Conservation (phyloP, 805 yeast genomes). For the Suhomyces sp. region DNA sequence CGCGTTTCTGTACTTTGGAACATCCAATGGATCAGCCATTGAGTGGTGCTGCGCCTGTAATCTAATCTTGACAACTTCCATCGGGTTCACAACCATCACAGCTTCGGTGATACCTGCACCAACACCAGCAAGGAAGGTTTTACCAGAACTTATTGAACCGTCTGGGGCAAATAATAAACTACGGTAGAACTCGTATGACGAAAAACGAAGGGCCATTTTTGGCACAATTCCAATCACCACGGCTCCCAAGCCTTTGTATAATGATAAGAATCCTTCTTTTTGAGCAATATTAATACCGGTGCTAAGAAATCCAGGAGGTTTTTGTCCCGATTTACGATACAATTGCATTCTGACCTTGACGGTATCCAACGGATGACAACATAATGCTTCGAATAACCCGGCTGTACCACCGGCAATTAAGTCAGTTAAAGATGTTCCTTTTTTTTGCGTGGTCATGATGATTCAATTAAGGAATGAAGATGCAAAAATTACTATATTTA, state of each 20-base stretch:
- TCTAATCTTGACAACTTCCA: conserved; percentile 95
- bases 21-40: conserved; percentile 74
- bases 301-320: conserved; percentile 79
- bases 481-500: background rate
- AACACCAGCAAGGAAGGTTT: conserved; percentile 87
- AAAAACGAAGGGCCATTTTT: conserved; percentile 95
- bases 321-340: conserved; percentile 65
- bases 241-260: conserved; percentile 95
- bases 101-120: conserved; percentile 98
- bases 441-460: conserved; percentile 20
- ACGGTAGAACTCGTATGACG: conserved; percentile 89
- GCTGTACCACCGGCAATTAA: conserved; percentile 95
- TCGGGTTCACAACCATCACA: conserved; percentile 89
- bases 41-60: conserved; percentile 94
- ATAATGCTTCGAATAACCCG: conserved; percentile 93
- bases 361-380: conserved; percentile 98
- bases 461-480: background rate
- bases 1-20: conserved; percentile 88
- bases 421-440: conserved; percentile 52
- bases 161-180: conserved; percentile 60
- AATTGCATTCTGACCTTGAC: conserved; percentile 97
- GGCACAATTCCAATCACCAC: conserved; percentile 97
- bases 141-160: conserved; percentile 65
- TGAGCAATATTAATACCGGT: conserved; percentile 78
- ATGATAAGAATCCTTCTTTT: conserved; percentile 79